A percentile compares a stretch with the other conserved stretches of the same genome.
phyloP scores from a whole-genome alignment of 345 rosid genomes.

The Citrus inodora region DNA sequence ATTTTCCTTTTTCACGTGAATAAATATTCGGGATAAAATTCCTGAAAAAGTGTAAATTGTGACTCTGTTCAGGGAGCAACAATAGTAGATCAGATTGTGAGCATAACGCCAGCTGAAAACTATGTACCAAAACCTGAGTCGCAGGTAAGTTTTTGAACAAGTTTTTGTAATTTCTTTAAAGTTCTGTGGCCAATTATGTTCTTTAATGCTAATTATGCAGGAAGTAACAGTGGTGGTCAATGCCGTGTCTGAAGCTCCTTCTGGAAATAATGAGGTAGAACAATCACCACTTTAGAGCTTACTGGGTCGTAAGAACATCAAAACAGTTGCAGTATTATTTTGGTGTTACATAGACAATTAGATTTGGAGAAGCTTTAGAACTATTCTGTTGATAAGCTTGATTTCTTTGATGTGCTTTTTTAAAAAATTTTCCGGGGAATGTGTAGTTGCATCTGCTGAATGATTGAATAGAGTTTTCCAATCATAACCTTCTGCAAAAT shows the following conservation, averaged over 20 bases:
- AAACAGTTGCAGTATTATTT: neutral
- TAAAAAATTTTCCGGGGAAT: neutral
- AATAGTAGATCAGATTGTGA: conserved; percentile 77
- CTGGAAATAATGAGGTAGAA: conserved; percentile 51
- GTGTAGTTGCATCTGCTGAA: neutral
- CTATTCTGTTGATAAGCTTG: neutral
- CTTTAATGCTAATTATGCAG: conserved; percentile 40
- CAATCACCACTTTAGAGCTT: conserved; percentile 4
- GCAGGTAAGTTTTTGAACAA: conserved; percentile 34
- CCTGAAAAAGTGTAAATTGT: neutral
- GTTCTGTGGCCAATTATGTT: conserved; percentile 8
- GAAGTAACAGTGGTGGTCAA: conserved; percentile 46
- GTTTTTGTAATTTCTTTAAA: conserved; percentile 7
- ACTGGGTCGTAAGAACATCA: neutral
- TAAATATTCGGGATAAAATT: neutral
- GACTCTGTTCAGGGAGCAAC: conserved; percentile 74
- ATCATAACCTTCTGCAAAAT: neutral
- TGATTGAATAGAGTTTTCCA: neutral
- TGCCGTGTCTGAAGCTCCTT: conserved; percentile 32
- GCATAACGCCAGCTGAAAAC: conserved; percentile 57
- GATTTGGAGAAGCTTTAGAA: neutral
- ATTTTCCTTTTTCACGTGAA: neutral
- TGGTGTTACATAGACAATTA: neutral
- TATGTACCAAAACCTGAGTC: conserved; percentile 49
- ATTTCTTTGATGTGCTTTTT: neutral